Conservation (phyloP, 2,329 filamentous ascomycete species). For the Arthrinium puccinioides region DNA sequence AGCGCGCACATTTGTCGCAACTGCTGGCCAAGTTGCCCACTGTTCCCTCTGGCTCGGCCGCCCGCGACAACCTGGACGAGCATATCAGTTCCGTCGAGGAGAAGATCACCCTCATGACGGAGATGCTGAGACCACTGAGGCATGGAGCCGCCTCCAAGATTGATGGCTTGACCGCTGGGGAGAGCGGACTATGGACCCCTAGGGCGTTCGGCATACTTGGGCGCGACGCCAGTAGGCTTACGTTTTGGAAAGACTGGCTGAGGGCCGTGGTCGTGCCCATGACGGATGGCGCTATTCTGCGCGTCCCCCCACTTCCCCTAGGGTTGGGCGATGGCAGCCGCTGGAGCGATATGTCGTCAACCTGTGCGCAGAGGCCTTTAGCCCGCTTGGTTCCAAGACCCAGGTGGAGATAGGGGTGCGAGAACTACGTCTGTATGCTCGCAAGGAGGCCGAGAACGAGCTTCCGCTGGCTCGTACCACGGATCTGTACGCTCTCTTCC, state of each 20-base stretch:
- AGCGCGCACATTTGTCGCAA: conserved; percentile 84
- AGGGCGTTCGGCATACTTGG: conserved; percentile 90
- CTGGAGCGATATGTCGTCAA: conserved; percentile 96
- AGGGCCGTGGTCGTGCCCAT: conserved; percentile 91
- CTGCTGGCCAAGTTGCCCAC: conserved; percentile 77
- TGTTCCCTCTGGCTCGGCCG: conserved; percentile 71
- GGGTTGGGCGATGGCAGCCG: conserved; percentile 90
- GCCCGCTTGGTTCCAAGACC: conserved; percentile 86
- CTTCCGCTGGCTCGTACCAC: conserved; percentile 84
- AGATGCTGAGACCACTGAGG: conserved; percentile 83
- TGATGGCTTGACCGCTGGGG: conserved; percentile 88
- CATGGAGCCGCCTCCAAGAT: conserved; percentile 96
- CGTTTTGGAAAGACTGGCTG: conserved; percentile 99
- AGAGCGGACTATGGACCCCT: conserved; percentile 93
- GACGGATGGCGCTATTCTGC: conserved; percentile 76
- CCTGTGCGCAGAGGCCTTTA: conserved; percentile 89
- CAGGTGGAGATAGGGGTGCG: conserved; percentile 89
- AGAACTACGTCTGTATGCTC: conserved; percentile 83
- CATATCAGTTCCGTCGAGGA: conserved; percentile 94
- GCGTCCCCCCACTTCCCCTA: conserved; percentile 86
- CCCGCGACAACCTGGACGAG: conserved; percentile 80
- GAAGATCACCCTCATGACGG: conserved; percentile 94
- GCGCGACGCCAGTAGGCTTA: conserved; percentile 71
- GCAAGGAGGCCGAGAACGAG: conserved; percentile 90
- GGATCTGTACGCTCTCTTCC: conserved; percentile 89